Percentiles rank a stretch among this genome's conserved stretches.
phyloP scores from a whole-genome alignment of 805 yeast genomes.

The Jamesozyma lodderae region DNA sequence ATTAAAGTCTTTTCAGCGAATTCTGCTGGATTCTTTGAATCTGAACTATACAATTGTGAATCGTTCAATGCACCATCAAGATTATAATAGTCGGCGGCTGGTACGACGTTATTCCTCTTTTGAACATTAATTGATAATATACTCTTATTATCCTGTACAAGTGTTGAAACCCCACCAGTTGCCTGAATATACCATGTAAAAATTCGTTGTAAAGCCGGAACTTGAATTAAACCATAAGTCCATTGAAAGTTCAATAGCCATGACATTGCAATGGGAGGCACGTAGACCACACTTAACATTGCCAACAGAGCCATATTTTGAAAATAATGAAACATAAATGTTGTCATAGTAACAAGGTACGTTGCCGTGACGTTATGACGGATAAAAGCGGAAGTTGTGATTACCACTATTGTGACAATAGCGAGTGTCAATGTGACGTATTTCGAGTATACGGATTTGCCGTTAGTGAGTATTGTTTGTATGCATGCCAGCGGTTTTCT shows the following conservation, averaged over 20 bases:
- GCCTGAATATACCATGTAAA: slow-evolving; percentile 92
- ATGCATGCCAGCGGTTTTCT: slow-evolving; percentile 72
- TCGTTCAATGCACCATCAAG: slow-evolving; percentile 45
- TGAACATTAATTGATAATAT: slow-evolving; percentile 79
- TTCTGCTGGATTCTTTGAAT: slow-evolving; percentile 51
- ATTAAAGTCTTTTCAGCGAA: slow-evolving; percentile 63
- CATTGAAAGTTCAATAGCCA: slow-evolving; percentile 96
- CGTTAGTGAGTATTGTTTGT: slow-evolving; percentile 74
- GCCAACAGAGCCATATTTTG: slow-evolving; percentile 85
- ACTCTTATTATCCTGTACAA: slow-evolving; percentile 53
- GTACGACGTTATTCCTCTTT: slow-evolving; percentile 31
- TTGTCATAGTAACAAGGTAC: slow-evolving; percentile 88
- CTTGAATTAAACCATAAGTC: slow-evolving; percentile 85
- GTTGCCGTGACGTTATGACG: slow-evolving; percentile 92
- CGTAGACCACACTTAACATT: slow-evolving; percentile 89
- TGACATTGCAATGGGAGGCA: slow-evolving; percentile 95
- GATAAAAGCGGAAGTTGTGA: slow-evolving; percentile 75
- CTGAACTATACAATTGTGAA: slow-evolving; percentile 47
- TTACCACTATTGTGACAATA: slow-evolving; percentile 76
- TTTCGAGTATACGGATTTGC: slow-evolving; percentile 85
- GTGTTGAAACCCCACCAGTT: slow-evolving; percentile 83
- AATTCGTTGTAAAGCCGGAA: slow-evolving; percentile 67
- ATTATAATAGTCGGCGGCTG: slow-evolving; percentile 28
- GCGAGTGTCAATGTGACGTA: slow-evolving; percentile 95
- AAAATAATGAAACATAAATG: slow-evolving; percentile 85